Conservation (phyloP, 2,329 filamentous ascomycete genomes). For the Colletotrichum noveboracense region DNA sequence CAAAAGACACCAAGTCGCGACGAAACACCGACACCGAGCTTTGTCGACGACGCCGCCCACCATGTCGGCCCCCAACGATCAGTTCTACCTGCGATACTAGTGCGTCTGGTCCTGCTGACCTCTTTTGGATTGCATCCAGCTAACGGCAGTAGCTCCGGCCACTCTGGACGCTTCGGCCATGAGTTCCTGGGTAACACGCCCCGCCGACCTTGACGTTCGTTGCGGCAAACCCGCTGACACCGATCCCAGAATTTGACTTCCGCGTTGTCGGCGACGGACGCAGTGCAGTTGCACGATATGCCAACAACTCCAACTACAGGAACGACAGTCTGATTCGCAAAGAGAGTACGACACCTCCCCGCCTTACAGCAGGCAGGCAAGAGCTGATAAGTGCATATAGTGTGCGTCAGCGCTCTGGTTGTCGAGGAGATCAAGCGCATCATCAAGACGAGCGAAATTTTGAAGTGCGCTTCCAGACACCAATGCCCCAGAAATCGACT, state of each 20-base stretch:
- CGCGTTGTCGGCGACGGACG: slow-evolving; percentile 89
- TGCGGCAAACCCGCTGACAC: slow-evolving; percentile 13
- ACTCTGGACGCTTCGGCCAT: slow-evolving; percentile 96
- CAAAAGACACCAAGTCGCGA: slow-evolving; percentile 21
- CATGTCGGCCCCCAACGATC: slow-evolving; percentile 75
- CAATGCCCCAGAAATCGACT: slow-evolving; percentile 27
- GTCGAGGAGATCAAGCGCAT: slow-evolving; percentile 96
- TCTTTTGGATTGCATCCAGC: background rate
- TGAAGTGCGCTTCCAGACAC: slow-evolving; percentile 71
- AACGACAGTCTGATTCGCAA: slow-evolving; percentile 98
- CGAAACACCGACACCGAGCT: slow-evolving; percentile 7
- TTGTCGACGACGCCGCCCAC: slow-evolving; percentile 29
- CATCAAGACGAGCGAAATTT: slow-evolving; percentile 95
- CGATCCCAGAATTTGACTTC: slow-evolving; percentile 86
- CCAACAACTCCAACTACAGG: slow-evolving; percentile 99
- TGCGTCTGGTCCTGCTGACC: slow-evolving; percentile 51
- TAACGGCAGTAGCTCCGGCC: slow-evolving; percentile 75
- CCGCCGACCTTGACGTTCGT: background rate
- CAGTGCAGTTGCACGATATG: slow-evolving; percentile 93
- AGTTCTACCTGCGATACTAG: slow-evolving; percentile 98
- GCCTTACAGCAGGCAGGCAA: too few relatives aligned
- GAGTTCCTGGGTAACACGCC: slow-evolving; percentile 83
- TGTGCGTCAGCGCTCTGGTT: slow-evolving; percentile 93
- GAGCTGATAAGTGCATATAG: slow-evolving; percentile 48
- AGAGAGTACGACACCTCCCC: slow-evolving; percentile 76